Conservation (phyloP, 768 basidiomycete species). For the Phaeolepiota aurea region DNA sequence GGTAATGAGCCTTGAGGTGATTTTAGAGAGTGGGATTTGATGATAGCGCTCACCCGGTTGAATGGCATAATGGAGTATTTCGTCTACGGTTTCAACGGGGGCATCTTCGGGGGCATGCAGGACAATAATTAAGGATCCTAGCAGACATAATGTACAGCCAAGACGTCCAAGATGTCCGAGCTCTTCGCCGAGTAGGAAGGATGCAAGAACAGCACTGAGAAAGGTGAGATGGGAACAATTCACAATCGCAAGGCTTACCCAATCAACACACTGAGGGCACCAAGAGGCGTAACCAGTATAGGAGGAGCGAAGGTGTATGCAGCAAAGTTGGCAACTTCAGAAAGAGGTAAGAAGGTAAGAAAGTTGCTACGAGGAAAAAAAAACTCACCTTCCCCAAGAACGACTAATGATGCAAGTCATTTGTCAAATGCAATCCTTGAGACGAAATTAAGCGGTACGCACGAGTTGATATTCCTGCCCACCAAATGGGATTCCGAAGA, state of each 20-base stretch:
- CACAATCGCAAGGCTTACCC: constrained; percentile 43
- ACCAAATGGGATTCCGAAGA: constrained; percentile 91
- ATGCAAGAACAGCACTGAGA: constrained; percentile 86
- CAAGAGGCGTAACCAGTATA: constrained; percentile 96
- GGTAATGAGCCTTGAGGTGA: background rate
- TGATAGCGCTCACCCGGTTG: constrained; percentile 60
- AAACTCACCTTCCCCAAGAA: constrained; percentile 78
- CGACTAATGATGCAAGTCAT: constrained; percentile 44
- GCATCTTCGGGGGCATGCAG: constrained; percentile 97
- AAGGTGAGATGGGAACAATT: constrained; percentile 3
- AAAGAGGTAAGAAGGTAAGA: constrained; percentile 4
- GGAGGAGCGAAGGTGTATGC: constrained; percentile 98
- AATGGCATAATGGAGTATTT: constrained; percentile 88
- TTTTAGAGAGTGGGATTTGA: background rate
- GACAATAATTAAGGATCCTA: constrained; percentile 27
- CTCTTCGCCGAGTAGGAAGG: constrained; percentile 87
- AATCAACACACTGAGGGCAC: constrained; percentile 90
- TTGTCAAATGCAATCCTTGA: constrained; percentile 3
- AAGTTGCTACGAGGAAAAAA: background rate
- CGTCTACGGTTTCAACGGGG: constrained; percentile 85
- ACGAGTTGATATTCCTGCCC: constrained; percentile 92
- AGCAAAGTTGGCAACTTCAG: constrained; percentile 79
- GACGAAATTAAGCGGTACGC: constrained; percentile 30
- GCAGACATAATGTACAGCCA: constrained; percentile 49
- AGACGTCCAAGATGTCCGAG: constrained; percentile 88